Conservation (phyloP, 768 basidiomycete genomes). For the Boletus reticuloceps region DNA sequence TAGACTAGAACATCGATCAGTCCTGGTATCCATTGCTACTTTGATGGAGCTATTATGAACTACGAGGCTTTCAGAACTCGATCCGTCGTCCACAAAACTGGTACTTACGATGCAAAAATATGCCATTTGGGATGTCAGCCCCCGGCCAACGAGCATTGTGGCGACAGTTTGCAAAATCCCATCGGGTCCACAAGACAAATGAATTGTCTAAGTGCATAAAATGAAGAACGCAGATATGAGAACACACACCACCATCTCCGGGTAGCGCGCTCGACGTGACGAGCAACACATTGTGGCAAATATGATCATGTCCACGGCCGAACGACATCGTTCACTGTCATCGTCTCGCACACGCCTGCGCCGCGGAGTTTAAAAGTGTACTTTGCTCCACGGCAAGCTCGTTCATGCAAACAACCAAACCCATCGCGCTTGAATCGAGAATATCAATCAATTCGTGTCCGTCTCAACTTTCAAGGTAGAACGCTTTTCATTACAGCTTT, state of each 20-base stretch:
- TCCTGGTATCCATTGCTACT: too few species aligned
- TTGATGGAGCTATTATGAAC: too few species aligned
- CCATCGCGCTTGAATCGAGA: too few species aligned
- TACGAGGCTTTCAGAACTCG: not conserved
- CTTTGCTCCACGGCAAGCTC: too few species aligned
- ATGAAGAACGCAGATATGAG: not conserved
- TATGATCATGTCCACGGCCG: constrained; percentile 10
- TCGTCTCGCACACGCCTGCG: too few species aligned
- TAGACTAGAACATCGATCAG: constrained; percentile 18
- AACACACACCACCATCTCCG: constrained; percentile 10
- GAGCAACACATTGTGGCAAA: constrained; percentile 16
- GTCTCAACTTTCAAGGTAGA: too few species aligned
- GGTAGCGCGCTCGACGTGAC: constrained; percentile 16
- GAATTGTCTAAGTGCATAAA: not conserved
- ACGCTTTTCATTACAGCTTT: too few species aligned
- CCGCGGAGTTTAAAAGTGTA: too few species aligned
- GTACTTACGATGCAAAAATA: not conserved
- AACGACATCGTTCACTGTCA: too few species aligned
- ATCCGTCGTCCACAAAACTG: too few species aligned
- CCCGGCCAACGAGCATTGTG: constrained; percentile 6
- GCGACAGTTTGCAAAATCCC: constrained; percentile 1
- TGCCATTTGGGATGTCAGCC: constrained; percentile 18
- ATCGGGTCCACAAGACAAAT: constrained; percentile 9
- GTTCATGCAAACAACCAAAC: too few species aligned
- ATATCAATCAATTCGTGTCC: too few species aligned